These are phyloP conservation scores for Blepharisma undulans DNA, from an alignment of 169 alveolate species.

Conservation along the genomic window DNA sequence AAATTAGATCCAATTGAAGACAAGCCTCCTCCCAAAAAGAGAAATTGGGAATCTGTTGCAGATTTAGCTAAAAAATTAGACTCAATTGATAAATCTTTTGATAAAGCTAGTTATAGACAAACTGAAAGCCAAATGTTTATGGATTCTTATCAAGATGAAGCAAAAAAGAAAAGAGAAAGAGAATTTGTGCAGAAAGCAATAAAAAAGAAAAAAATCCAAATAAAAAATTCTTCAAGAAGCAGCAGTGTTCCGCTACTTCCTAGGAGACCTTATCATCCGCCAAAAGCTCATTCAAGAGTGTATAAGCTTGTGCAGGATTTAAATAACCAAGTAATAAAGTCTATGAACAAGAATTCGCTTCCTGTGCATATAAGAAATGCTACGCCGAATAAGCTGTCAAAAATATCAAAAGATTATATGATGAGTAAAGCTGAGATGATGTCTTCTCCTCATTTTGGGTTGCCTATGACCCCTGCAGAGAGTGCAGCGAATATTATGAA, in stretches of 20 bases:
- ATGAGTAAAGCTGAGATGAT: background rate
- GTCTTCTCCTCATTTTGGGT: background rate
- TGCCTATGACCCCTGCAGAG: background rate
- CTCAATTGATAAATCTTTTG: background rate
- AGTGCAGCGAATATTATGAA: background rate
- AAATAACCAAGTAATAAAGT: background rate
- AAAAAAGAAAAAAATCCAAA: background rate
- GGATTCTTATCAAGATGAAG: background rate
- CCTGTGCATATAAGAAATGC: background rate
- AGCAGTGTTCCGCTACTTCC: background rate
- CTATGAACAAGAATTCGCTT: background rate
- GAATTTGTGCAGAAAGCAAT: background rate
- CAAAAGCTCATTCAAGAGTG: background rate
- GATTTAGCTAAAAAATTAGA: background rate
- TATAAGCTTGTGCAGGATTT: background rate
- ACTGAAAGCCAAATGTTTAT: background rate
- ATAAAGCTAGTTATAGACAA: background rate
- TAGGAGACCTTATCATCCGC: background rate
- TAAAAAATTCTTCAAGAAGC: background rate
- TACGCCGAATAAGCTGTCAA: background rate
- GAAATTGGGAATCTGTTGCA: background rate
- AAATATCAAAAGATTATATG: background rate
- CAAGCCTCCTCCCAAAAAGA: background rate
- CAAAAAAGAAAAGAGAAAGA: background rate
- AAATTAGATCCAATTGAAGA: background rate